Percentiles rank a stretch among this genome's conserved stretches.
Conservation (phyloP, 2,329 filamentous ascomycete species). For the Xylogone sp. region DNA sequence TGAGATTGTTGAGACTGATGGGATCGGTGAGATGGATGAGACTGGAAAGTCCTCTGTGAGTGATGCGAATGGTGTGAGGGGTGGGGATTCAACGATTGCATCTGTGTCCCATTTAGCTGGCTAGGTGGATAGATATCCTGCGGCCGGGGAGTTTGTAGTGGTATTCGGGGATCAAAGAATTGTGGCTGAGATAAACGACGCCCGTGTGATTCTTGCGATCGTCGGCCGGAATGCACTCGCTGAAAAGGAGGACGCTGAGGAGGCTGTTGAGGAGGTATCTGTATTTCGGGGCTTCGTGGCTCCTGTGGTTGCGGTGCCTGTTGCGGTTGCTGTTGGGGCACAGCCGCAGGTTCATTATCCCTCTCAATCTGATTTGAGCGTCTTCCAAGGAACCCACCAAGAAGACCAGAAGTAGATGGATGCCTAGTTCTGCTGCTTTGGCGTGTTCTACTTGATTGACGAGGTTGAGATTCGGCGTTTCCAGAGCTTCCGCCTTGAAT, state of each 20-base stretch:
- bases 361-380: constrained; percentile 14
- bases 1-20: too few species aligned
- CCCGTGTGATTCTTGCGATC: constrained; percentile 1
- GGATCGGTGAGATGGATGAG: too few species aligned
- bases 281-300: constrained; percentile 4
- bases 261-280: constrained; percentile 1
- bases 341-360: constrained; percentile 9
- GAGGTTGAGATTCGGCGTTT: neutral
- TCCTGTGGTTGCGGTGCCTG: too few species aligned
- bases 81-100: neutral
- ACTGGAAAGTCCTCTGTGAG: neutral
- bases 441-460: neutral
- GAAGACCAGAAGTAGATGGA: constrained; percentile 19
- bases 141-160: constrained; percentile 1
- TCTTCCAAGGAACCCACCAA: constrained; percentile 21
- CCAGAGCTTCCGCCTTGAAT: neutral
- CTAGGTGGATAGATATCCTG: constrained; percentile 2
- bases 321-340: too few species aligned
- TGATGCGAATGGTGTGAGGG: neutral
- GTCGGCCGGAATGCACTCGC: neutral
- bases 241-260: constrained; percentile 2
- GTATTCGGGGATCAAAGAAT: neutral
- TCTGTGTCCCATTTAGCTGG: neutral
- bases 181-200: neutral
- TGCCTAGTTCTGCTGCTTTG: constrained; percentile 15